Conservation (phyloP, 2,329 filamentous ascomycete species). For the Onygenales sp. region DNA sequence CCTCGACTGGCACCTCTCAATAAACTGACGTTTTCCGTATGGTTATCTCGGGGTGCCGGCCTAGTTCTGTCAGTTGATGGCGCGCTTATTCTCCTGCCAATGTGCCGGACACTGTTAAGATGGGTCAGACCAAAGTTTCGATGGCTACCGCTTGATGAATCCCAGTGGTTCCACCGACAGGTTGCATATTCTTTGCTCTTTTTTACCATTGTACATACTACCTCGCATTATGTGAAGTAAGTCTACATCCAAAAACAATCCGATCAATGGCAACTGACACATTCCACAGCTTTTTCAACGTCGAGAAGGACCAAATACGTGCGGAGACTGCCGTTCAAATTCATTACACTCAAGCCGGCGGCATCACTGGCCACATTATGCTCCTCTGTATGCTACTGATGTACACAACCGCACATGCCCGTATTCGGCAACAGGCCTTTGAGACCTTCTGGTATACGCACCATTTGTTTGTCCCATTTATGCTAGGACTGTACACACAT, state of each 20-base stretch:
- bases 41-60: constrained; percentile 90
- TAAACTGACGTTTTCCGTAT: constrained; percentile 75
- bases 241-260: constrained; percentile 18
- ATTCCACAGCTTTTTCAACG: constrained; percentile 71
- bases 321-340: constrained; percentile 76
- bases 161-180: constrained; percentile 93
- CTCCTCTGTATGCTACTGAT: constrained; percentile 98
- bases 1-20: constrained; percentile 66
- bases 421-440: constrained; percentile 92
- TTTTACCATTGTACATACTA: constrained; percentile 68
- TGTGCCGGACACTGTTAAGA: constrained; percentile 84
- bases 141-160: constrained; percentile 91
- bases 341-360: constrained; percentile 80
- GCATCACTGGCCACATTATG: constrained; percentile 95
- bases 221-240: constrained; percentile 88
- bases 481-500: constrained; percentile 90
- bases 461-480: constrained; percentile 94
- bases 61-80: constrained; percentile 75
- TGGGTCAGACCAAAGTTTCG: constrained; percentile 76
- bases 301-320: constrained; percentile 76
- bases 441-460: constrained; percentile 99
- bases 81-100: constrained; percentile 81
- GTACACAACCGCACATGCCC: constrained; percentile 88
- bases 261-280: constrained; percentile 17
- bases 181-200: constrained; percentile 81